Evolutionary conservation across 768 basidiomycete species (phyloP), one percentile per base, ranked within the genome.

Genomic region (Psilocybe azurescens): DNA sequence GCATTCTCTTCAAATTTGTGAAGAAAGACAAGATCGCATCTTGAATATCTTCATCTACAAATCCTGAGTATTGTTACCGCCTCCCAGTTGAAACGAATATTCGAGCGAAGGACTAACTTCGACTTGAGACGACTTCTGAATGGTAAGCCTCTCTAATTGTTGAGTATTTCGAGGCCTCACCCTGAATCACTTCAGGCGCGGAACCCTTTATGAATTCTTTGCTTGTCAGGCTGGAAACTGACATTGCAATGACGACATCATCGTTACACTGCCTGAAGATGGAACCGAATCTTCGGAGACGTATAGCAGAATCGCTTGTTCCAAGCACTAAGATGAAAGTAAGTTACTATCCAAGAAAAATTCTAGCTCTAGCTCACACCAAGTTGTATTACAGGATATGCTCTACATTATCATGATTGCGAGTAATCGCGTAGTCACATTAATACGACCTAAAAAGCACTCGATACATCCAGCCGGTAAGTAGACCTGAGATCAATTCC

Each of bases 1-100:
- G 13, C 36, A 29, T 41, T 50, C 53, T 56, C 63, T 68, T 79
- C 70, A 77, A 69, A 61, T 74, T 81, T 72, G 77, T 81, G 78
- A 89, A 88, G 85, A 59, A 88, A 99, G 97, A 90, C 91, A 66
- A 86, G 97, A 58, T 85, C 88, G 20, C 97, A 99, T 79, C 85
- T 99, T 62, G 97, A 99, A 74, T 97, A 97, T 75, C 80, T 99
- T 7, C 92, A 99, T 73, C 80, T 98, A 2, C 96, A 97, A 75
- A 93, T 99, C 59, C 75, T 98, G 30, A 95, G 93, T 66, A 88
- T 97, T 38, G 89, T 97, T 50, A 93, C 95, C 2, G 90, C 88
- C 1, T 81, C 89, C 3, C 95, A 98, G 73, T 81, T 99, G 2
- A 85, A 87, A 32, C 82, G 87, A 33, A 91, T 97, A 68, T 99